Percentiles rank a stretch among this genome's conserved stretches.
These are phyloP conservation scores for Circinella umbellata DNA, from an alignment of 371 early-diverging fungal genomes.

Conservation along the genomic window DNA sequence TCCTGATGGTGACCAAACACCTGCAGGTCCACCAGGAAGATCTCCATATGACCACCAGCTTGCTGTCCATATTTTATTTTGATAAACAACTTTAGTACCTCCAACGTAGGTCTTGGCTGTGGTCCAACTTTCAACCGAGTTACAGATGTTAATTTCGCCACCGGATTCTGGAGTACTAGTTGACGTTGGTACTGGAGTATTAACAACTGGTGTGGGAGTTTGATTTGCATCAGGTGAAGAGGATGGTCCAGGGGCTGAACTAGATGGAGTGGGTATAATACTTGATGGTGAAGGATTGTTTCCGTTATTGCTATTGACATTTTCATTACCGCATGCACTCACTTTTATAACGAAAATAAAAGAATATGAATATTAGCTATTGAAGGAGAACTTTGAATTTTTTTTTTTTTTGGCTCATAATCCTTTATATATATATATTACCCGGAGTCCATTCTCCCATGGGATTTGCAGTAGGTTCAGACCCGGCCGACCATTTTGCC, in stretches of 20 bases:
- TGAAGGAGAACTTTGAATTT: no score
- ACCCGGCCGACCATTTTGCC: constrained; percentile 45
- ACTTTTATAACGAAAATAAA: background rate
- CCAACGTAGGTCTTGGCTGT: constrained; percentile 23
- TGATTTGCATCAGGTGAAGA: background rate
- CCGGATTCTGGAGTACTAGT: background rate
- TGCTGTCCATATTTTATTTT: constrained; percentile 43
- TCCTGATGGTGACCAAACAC: constrained; percentile 35
- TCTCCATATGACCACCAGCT: constrained; percentile 59
- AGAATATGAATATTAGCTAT: no score
- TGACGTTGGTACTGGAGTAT: background rate
- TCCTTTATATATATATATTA: constrained; percentile 6
- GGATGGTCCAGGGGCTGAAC: background rate
- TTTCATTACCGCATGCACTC: constrained; percentile 11
- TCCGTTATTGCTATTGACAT: background rate
- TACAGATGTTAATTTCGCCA: constrained; percentile 3
- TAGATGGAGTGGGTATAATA: background rate
- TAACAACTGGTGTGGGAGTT: background rate
- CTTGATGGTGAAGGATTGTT: background rate
- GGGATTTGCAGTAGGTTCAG: constrained; percentile 24
- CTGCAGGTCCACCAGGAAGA: constrained; percentile 33
- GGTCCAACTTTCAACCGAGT: constrained; percentile 28
- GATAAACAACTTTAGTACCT: constrained; percentile 39
- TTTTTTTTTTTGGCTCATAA: no score
- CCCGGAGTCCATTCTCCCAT: constrained; percentile 38